These are phyloP conservation scores for Chalaropsis thielavioides DNA, from an alignment of 2,329 filamentous ascomycete species.

Conservation along the genomic window DNA sequence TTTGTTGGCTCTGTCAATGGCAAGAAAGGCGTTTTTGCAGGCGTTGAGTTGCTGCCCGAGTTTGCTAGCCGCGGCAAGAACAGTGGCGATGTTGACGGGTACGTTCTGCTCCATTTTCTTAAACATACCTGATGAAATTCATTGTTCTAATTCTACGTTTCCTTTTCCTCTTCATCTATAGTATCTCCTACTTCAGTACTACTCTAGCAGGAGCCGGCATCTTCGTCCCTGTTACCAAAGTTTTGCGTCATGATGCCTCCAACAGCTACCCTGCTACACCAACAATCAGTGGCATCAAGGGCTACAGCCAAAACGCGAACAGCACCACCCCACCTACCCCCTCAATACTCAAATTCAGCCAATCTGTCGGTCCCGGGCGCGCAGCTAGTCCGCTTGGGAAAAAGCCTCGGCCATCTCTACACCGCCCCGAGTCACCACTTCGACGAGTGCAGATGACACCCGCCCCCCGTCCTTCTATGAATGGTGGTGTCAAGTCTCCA, in stretches of 20 bases:
- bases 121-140: conserved; percentile 1
- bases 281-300: conserved; percentile 39
- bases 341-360: conserved; percentile 65
- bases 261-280: conserved; percentile 51
- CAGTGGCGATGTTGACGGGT: conserved; percentile 91
- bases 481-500: conserved; percentile 32
- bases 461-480: conserved; percentile 38
- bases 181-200: conserved; percentile 68
- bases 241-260: conserved; percentile 50
- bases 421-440: conserved; percentile 74
- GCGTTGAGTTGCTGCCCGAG: conserved; percentile 72
- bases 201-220: conserved; percentile 70
- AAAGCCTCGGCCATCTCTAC: conserved; percentile 55
- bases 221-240: conserved; percentile 77
- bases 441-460: conserved; percentile 52
- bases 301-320: conserved; percentile 41
- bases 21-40: conserved; percentile 83
- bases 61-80: conserved; percentile 83
- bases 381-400: conserved; percentile 56
- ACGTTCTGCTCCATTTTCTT: conserved; percentile 24
- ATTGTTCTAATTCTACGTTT: not conserved
- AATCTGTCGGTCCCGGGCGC: conserved; percentile 66
- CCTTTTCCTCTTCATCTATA: conserved; percentile 22
- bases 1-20: conserved; percentile 78
- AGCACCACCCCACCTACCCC: conserved; percentile 51